phyloP scores from a whole-genome alignment of 805 yeast species.

The Yamadazyma laniorum region DNA sequence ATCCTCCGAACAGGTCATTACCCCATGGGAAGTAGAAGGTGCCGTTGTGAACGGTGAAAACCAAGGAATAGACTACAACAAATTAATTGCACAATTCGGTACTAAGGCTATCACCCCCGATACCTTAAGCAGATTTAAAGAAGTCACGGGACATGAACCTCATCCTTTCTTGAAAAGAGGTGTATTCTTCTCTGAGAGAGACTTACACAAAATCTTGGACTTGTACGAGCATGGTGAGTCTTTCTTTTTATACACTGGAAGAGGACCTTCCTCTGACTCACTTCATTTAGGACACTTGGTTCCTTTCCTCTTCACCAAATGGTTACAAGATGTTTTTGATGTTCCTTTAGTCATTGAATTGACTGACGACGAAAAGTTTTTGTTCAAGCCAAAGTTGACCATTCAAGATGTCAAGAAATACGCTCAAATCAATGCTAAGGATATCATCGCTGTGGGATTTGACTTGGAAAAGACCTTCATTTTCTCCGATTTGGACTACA shows the following conservation, averaged over 20 bases:
- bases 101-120: constrained; percentile 70
- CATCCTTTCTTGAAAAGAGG: constrained; percentile 91
- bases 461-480: constrained; percentile 93
- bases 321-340: constrained; percentile 98
- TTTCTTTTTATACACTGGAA: constrained; percentile 92
- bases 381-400: constrained; percentile 87
- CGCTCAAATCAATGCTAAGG: constrained; percentile 83
- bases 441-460: constrained; percentile 91
- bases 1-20: constrained; percentile 43
- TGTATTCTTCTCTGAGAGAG: constrained; percentile 88
- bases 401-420: constrained; percentile 83
- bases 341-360: constrained; percentile 91
- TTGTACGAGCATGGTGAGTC: constrained; percentile 93
- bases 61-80: constrained; percentile 90
- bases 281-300: constrained; percentile 97
- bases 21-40: constrained; percentile 99
- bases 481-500: constrained; percentile 87
- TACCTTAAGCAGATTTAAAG: constrained; percentile 69
- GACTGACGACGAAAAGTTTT: constrained; percentile 95
- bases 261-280: constrained; percentile 93
- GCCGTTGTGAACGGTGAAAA: constrained; percentile 93
- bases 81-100: constrained; percentile 83
- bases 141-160: constrained; percentile 85
- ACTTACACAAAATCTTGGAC: constrained; percentile 73
- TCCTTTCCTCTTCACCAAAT: constrained; percentile 92